phyloP scores from a whole-genome alignment of 1,139 yeast genomes.

The Suhomyces guaymorum region DNA sequence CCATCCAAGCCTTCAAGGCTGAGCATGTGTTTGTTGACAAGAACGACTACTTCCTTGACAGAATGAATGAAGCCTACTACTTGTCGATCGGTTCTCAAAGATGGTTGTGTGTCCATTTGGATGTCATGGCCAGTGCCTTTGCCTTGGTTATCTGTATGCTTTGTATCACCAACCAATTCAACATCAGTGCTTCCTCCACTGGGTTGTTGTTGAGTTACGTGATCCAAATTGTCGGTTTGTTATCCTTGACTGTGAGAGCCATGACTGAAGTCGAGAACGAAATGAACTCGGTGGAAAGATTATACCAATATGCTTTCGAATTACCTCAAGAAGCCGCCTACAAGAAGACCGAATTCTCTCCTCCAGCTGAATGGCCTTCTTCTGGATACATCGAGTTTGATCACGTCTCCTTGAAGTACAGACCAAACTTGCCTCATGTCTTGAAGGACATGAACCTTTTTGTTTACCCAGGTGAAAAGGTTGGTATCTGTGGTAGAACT shows the following conservation, averaged over 20 bases:
- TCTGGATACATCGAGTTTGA: conserved; percentile 39
- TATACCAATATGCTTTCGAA: conserved; percentile 42
- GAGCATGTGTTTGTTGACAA: conserved; percentile 34
- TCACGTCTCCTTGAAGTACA: conserved; percentile 23
- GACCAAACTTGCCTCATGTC: conserved; percentile 24
- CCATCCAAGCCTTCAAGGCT: conserved; percentile 41
- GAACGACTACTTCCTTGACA: conserved; percentile 38
- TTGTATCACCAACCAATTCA: conserved; percentile 43
- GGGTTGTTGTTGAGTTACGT: conserved; percentile 48
- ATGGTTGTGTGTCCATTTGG: conserved; percentile 47
- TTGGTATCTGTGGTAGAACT: conserved; percentile 66
- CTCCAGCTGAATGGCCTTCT: conserved; percentile 63
- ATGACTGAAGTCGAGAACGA: conserved; percentile 50
- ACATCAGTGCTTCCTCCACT: conserved; percentile 45
- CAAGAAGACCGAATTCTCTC: conserved; percentile 52
- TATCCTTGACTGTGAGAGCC: conserved; percentile 43
- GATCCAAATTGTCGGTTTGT: conserved; percentile 45
- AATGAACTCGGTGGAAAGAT: conserved; percentile 50
- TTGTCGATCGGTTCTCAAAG: conserved; percentile 46
- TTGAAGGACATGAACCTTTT: conserved; percentile 36
- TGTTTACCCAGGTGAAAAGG: conserved; percentile 42
- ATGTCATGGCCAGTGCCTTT: conserved; percentile 39
- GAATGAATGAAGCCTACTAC: conserved; percentile 47
- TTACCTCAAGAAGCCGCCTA: conserved; percentile 66
- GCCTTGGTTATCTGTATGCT: conserved; percentile 43